Base-by-base conservation (phyloP, 805 yeast species). In the Saturnispora serradocipensis region DNA sequence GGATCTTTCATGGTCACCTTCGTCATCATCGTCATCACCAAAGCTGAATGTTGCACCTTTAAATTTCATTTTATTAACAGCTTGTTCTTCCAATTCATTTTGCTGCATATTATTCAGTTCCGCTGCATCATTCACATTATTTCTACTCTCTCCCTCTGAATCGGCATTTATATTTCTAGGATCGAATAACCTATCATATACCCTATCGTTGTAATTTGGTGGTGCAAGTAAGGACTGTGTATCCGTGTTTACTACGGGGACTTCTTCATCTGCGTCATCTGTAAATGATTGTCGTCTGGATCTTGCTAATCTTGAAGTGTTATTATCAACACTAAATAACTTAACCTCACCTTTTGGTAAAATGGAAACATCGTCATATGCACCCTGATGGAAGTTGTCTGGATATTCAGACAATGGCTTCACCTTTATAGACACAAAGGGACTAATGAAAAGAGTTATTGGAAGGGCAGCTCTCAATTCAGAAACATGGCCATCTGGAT, bases 391-490 rank as follows among this genome's bases (percentile, higher is more conserved):
- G 18, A 43, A 43, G 3, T 59, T 58, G 35, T 61, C 67, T 13
- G 60, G 64, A 45, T 64, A 56, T 3, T 67, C 66, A 18, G 57
- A 56, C 11, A 66, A 49, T 10, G 57, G 66, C 55, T 65, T 71
- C 2, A 84, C 82, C 16, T 78, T 72, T 16, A 91, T 73, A 0
- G 91, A 78, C 5, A 93, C 86, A 64, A 86, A 86, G 6, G 98
- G 97, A 5, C 80, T 74, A 15, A 69, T 60, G 51, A 69, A 69
- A 9, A 68, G 46, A 3, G 61, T 77, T 4, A 91, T 73, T 0
- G 98, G 98, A 56, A 91, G 71, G 0, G 97, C 84, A 0, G 97
- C 97, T 32, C 98, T 74, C 48, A 91, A 72, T 65, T 90, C 97
- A 0, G 97, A 88, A 3, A 84, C 82, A 63, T 91, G 98, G 3